Evolutionary conservation across 495 filamentous ascomycete species (phyloP).

Genomic region (Aspergillus taichungensis): DNA sequence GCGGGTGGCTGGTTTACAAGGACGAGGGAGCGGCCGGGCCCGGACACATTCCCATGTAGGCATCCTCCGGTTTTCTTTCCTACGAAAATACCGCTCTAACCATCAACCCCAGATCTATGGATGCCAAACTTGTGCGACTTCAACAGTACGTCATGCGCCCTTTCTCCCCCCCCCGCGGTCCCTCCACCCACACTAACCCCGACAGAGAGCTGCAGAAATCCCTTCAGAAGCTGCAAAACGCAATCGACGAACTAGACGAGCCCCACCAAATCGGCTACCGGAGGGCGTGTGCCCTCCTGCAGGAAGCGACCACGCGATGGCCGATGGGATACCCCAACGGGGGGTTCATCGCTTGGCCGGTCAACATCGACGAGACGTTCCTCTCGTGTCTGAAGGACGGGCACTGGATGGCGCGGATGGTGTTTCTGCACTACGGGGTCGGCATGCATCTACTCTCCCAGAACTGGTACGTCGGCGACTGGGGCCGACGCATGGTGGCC

Average conservation of each 20-base stretch:
- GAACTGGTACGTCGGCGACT: constrained; percentile 31
- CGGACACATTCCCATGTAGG: constrained; percentile 7
- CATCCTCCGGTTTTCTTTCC: not conserved
- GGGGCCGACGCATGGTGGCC: constrained; percentile 28
- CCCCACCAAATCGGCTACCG: constrained; percentile 14
- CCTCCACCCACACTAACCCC: not conserved
- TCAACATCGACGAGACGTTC: constrained; percentile 23
- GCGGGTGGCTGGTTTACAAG: constrained; percentile 21
- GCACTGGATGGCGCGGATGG: constrained; percentile 29
- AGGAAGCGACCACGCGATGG: constrained; percentile 25
- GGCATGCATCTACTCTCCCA: constrained; percentile 29
- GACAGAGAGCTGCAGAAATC: constrained; percentile 14
- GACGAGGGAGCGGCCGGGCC: constrained; percentile 8
- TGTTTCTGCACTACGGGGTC: constrained; percentile 30
- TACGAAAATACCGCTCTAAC: not conserved
- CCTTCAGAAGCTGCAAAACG: constrained; percentile 10
- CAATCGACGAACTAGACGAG: constrained; percentile 10
- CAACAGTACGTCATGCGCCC: constrained; percentile 8
- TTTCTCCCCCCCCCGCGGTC: not conserved
- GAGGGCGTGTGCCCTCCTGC: constrained; percentile 20
- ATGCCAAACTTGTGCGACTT: constrained; percentile 7
- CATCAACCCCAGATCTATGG: constrained; percentile 1
- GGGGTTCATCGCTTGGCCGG: constrained; percentile 30
- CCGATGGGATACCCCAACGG: constrained; percentile 23
- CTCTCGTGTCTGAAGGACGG: constrained; percentile 19